phyloP scores from a whole-genome alignment of 352 stramenopile genomes.

The Discostella stelligera region DNA sequence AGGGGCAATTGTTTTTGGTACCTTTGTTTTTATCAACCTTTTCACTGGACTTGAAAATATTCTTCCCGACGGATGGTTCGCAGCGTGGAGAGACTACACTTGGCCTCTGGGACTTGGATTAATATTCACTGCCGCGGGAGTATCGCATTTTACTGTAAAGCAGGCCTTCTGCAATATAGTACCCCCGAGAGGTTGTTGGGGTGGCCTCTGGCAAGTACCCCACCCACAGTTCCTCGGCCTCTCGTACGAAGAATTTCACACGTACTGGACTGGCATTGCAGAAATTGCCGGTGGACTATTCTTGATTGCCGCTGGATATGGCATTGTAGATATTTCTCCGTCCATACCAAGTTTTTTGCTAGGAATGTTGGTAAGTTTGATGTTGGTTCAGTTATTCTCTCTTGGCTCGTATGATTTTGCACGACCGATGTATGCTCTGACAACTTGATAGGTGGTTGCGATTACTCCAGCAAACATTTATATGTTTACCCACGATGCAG shows the following conservation, averaged over 20 bases:
- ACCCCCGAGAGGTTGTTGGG: slow-evolving; percentile 71
- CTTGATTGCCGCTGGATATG: slow-evolving; percentile 43
- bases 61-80: slow-evolving; percentile 64
- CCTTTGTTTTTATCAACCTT: slow-evolving; percentile 45
- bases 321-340: slow-evolving; percentile 39
- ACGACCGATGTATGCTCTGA: background rate
- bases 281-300: slow-evolving; percentile 66
- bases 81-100: slow-evolving; percentile 64
- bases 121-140: slow-evolving; percentile 70
- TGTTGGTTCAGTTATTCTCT: background rate
- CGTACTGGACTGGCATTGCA: slow-evolving; percentile 69
- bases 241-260: slow-evolving; percentile 72
- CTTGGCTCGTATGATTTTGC: background rate
- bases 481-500: slow-evolving; percentile 81
- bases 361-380: slow-evolving; percentile 49
- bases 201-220: slow-evolving; percentile 71
- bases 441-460: slow-evolving; percentile 18
- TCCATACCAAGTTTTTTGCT: slow-evolving; percentile 47
- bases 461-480: slow-evolving; percentile 83
- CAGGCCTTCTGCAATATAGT: slow-evolving; percentile 71
- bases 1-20: slow-evolving; percentile 50
- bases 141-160: slow-evolving; percentile 70
- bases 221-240: slow-evolving; percentile 51
- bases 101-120: slow-evolving; percentile 67
- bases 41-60: slow-evolving; percentile 51